phyloP scores from a whole-genome alignment of 495 filamentous ascomycete genomes.

The Rusavskia elegans region DNA sequence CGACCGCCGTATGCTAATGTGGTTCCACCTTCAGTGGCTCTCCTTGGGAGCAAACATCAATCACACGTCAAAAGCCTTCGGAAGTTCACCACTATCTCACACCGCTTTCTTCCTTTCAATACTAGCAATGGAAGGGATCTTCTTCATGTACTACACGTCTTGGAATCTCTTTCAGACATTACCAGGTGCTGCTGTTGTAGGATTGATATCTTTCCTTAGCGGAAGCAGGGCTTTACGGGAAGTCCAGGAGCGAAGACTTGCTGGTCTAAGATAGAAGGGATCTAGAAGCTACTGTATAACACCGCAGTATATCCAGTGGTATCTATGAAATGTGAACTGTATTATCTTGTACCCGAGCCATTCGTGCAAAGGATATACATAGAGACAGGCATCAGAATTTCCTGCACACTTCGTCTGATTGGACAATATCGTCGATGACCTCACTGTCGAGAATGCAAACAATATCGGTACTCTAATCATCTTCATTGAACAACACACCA shows the following conservation, averaged over 20 bases:
- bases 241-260: constrained; percentile 73
- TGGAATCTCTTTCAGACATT: constrained; percentile 91
- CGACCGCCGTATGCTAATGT: constrained; percentile 6
- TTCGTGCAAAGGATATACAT: no score
- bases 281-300: not conserved
- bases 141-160: constrained; percentile 84
- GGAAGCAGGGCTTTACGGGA: constrained; percentile 85
- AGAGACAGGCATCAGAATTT: no score
- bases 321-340: not conserved
- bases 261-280: constrained; percentile 47
- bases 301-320: no score
- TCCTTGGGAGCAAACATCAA: constrained; percentile 71
- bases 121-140: constrained; percentile 72
- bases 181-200: constrained; percentile 51
- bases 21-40: constrained; percentile 40
- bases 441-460: not conserved
- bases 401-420: not conserved
- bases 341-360: not conserved
- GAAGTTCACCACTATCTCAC: constrained; percentile 61
- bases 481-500: not conserved
- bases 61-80: constrained; percentile 59
- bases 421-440: not conserved
- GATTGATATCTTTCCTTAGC: constrained; percentile 62
- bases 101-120: constrained; percentile 70
- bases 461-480: no score